Conservation (phyloP, 805 yeast genomes). For the Saturnispora galanensis region DNA sequence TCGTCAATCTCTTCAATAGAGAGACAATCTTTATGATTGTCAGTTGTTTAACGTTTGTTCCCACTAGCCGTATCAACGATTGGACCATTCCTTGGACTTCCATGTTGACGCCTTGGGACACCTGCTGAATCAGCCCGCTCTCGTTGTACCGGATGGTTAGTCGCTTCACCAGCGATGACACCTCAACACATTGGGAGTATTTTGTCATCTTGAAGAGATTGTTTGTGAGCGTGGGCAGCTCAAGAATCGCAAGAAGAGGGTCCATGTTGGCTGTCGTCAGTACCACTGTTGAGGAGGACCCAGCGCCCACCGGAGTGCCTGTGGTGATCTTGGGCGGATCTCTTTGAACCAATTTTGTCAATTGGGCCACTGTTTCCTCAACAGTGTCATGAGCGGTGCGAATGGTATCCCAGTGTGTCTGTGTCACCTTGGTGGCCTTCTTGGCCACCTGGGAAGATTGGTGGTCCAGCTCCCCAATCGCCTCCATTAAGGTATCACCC, state of each 20-base stretch:
- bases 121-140: slow-evolving; percentile 39
- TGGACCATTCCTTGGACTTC: slow-evolving; percentile 56
- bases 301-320: background rate
- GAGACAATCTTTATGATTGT: slow-evolving; percentile 69
- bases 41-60: slow-evolving; percentile 72
- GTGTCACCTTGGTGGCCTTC: too few relatives aligned
- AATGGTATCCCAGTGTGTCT: too few relatives aligned
- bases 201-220: slow-evolving; percentile 82
- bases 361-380: too few relatives aligned
- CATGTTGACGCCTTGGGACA: slow-evolving; percentile 39
- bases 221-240: slow-evolving; percentile 70
- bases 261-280: slow-evolving; percentile 39
- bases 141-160: slow-evolving; percentile 61
- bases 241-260: slow-evolving; percentile 66
- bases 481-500: too few relatives aligned
- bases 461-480: too few relatives aligned
- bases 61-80: slow-evolving; percentile 57
- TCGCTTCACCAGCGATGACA: slow-evolving; percentile 64
- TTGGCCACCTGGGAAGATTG: too few relatives aligned
- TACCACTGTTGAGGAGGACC: background rate
- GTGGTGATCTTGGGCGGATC: too few relatives aligned
- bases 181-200: slow-evolving; percentile 82
- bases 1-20: slow-evolving; percentile 29
- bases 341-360: too few relatives aligned
- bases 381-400: too few relatives aligned